phyloP scores from a whole-genome alignment of 345 rosid genomes.

The Noccaea bulbosa region DNA sequence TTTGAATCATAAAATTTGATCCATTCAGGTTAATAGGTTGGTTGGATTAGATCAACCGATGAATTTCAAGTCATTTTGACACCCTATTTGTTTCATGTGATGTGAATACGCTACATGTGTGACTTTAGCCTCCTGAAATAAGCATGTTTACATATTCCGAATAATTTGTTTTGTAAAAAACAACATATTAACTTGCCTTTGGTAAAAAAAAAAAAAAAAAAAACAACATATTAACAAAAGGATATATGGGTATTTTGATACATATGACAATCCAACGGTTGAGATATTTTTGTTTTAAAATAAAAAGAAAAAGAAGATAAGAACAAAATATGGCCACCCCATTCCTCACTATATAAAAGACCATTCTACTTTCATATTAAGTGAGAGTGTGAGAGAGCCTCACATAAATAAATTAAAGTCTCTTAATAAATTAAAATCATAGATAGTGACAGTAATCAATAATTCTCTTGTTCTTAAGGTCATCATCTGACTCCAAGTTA shows the following conservation, averaged over 20 bases:
- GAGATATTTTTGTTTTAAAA: neutral
- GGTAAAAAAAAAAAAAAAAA: no score
- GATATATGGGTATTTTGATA: neutral
- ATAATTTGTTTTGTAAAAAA: neutral
- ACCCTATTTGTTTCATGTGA: neutral
- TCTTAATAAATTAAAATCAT: neutral
- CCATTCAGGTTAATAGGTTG: no score
- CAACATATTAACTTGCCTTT: neutral
- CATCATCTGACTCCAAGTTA: neutral
- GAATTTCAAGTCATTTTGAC: no score
- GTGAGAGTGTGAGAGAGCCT: slow-evolving; percentile 19
- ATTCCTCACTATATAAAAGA: neutral
- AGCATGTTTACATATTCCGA: slow-evolving; percentile 8
- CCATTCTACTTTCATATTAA: slow-evolving; percentile 9
- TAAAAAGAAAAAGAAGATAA: neutral
- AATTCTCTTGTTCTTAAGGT: slow-evolving; percentile 27
- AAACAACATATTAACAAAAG: neutral
- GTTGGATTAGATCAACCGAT: no score
- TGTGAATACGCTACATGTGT: slow-evolving; percentile 14
- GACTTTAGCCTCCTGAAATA: slow-evolving; percentile 15
- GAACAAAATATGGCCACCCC: slow-evolving; percentile 13
- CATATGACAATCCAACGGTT: slow-evolving; percentile 25
- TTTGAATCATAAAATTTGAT: no score
- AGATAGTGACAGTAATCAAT: neutral
- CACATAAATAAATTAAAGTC: slow-evolving; percentile 1